Conservation (phyloP, 179 eudicot genomes). For the Spinacia oleracea region DNA sequence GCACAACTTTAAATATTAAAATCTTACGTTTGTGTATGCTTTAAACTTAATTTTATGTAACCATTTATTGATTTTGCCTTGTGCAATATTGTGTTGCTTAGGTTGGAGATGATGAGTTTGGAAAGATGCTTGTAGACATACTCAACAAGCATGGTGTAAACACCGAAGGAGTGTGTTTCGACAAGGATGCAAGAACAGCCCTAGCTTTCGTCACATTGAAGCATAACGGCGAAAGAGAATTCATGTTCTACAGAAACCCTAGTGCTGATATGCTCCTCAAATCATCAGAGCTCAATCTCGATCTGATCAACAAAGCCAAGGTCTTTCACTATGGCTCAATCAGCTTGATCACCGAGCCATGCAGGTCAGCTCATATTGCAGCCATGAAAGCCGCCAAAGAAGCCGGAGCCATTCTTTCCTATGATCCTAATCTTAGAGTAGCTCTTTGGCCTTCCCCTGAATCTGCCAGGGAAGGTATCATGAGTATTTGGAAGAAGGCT, state of each 20-base stretch:
- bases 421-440: constrained; percentile 59
- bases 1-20: no score
- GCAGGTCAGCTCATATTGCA: constrained; percentile 49
- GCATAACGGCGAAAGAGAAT: constrained; percentile 53
- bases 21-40: no score
- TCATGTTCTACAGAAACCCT: constrained; percentile 65
- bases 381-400: constrained; percentile 58
- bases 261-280: constrained; percentile 61
- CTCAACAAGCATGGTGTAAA: constrained; percentile 47
- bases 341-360: constrained; percentile 56
- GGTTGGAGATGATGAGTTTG: constrained; percentile 68
- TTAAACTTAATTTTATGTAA: no score
- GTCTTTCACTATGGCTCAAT: constrained; percentile 65
- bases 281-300: constrained; percentile 42
- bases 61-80: no score
- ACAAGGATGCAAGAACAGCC: constrained; percentile 52
- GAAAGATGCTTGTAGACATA: constrained; percentile 52
- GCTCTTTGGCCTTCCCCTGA: constrained; percentile 59
- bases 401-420: constrained; percentile 51
- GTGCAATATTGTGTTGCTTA: no score
- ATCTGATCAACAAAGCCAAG: constrained; percentile 44
- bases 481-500: constrained; percentile 57
- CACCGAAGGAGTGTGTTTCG: constrained; percentile 41
- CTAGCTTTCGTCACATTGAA: constrained; percentile 53
- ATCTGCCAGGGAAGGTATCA: constrained; percentile 48